Evolutionary conservation across 805 yeast species (phyloP).

Genomic region (Nadsonia fulvescens): DNA sequence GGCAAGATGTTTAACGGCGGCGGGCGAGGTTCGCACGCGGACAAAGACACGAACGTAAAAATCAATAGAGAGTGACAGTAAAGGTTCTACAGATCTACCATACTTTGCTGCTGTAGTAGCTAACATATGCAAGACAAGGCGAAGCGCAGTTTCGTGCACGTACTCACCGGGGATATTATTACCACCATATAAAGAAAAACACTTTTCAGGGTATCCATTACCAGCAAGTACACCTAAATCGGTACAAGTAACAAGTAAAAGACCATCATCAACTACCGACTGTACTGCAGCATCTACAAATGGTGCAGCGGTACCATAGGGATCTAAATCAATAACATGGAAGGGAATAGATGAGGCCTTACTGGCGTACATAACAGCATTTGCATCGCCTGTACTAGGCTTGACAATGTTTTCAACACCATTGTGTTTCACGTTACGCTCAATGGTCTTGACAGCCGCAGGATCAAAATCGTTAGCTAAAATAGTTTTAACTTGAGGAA

Average conservation of each 20-base stretch:
- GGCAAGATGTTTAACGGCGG: slow-evolving; percentile 62
- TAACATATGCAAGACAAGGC: slow-evolving; percentile 63
- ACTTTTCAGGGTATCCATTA: slow-evolving; percentile 89
- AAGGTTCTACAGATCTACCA: slow-evolving; percentile 73
- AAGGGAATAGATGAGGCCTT: too few species aligned
- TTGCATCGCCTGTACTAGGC: slow-evolving; percentile 82
- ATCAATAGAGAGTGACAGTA: slow-evolving; percentile 72
- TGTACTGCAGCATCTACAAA: slow-evolving; percentile 86
- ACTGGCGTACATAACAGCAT: slow-evolving; percentile 45
- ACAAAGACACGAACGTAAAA: slow-evolving; percentile 81
- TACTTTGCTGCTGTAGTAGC: slow-evolving; percentile 78
- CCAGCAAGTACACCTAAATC: slow-evolving; percentile 94
- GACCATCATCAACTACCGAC: slow-evolving; percentile 65
- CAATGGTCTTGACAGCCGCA: slow-evolving; percentile 71
- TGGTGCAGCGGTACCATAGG: slow-evolving; percentile 95
- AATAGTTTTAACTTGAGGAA: slow-evolving; percentile 53
- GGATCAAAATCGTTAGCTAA: slow-evolving; percentile 81
- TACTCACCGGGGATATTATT: slow-evolving; percentile 70
- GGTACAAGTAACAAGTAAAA: slow-evolving; percentile 83
- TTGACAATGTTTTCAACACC: slow-evolving; percentile 35
- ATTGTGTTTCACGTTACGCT: slow-evolving; percentile 53
- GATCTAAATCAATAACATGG: slow-evolving; percentile 87
- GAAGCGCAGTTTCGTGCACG: slow-evolving; percentile 82
- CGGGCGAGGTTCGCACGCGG: slow-evolving; percentile 59
- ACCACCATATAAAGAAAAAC: slow-evolving; percentile 90